phyloP scores from a whole-genome alignment of 805 yeast species.

The Yarrowia hollandica region DNA sequence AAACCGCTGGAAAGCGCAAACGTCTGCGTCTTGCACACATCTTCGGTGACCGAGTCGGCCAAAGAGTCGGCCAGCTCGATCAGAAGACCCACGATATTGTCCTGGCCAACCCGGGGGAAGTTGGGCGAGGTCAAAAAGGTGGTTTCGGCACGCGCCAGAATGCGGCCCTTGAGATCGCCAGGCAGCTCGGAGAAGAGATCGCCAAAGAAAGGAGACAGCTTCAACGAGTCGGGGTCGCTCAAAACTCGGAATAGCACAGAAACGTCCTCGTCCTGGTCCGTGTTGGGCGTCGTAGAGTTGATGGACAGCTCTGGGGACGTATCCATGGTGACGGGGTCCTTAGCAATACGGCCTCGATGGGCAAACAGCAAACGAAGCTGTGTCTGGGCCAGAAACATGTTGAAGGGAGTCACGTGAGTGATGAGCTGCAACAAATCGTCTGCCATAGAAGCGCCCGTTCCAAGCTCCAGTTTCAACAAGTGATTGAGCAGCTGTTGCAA shows the following conservation, averaged over 20 bases:
- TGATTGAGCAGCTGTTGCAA: slow-evolving; percentile 14
- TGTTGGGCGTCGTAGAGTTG: not conserved
- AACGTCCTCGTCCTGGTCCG: slow-evolving; percentile 4
- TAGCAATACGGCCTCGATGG: slow-evolving; percentile 1
- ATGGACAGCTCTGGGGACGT: slow-evolving; percentile 13
- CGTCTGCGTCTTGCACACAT: slow-evolving; percentile 29
- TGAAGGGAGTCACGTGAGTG: slow-evolving; percentile 22
- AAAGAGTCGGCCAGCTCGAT: slow-evolving; percentile 35
- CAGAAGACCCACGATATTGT: not conserved
- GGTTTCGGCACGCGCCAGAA: slow-evolving; percentile 32
- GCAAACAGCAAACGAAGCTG: slow-evolving; percentile 25
- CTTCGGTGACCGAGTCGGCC: slow-evolving; percentile 34
- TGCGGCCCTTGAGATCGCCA: slow-evolving; percentile 30
- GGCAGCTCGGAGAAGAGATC: slow-evolving; percentile 33
- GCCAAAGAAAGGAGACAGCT: slow-evolving; percentile 32
- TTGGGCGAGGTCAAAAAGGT: slow-evolving; percentile 33
- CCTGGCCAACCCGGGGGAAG: slow-evolving; percentile 32
- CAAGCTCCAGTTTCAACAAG: slow-evolving; percentile 1
- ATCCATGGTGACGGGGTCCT: slow-evolving; percentile 10
- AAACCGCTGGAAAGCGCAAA: slow-evolving; percentile 31
- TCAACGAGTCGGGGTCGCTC: not conserved
- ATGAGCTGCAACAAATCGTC: slow-evolving; percentile 16
- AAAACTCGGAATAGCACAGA: not conserved
- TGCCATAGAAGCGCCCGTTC: not conserved
- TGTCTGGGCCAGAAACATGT: slow-evolving; percentile 20